These are phyloP conservation scores for Nakazawaea sp. DNA, from an alignment of 805 yeast genomes.

Conservation along the genomic window DNA sequence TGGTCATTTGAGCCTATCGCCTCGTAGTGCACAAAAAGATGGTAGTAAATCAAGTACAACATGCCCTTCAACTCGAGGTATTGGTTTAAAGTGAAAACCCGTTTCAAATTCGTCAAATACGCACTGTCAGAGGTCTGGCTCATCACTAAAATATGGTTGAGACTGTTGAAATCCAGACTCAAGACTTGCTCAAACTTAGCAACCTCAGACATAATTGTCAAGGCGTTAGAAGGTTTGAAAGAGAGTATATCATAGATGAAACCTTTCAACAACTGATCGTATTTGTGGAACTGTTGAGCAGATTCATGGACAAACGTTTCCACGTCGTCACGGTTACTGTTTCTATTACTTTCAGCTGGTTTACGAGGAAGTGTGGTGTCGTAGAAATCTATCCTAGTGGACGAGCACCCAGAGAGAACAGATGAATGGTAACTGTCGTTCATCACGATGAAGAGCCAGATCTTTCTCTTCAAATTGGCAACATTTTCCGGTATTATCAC, in stretches of 20 bases:
- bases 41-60: constrained; percentile 14
- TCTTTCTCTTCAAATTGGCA: constrained; percentile 20
- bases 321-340: constrained; percentile 11
- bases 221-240: constrained; percentile 1
- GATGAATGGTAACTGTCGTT: constrained; percentile 18
- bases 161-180: background rate
- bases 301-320: constrained; percentile 17
- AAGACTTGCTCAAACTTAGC: background rate
- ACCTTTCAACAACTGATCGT: constrained; percentile 14
- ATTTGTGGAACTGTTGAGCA: constrained; percentile 13
- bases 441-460: constrained; percentile 20
- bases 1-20: background rate
- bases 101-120: background rate
- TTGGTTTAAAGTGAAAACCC: background rate
- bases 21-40: constrained; percentile 17
- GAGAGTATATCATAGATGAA: constrained; percentile 3
- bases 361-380: constrained; percentile 13
- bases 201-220: background rate
- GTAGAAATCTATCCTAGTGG: constrained; percentile 13
- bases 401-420: constrained; percentile 17
- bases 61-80: constrained; percentile 13
- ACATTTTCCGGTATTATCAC: background rate
- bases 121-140: background rate
- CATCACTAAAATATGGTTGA: background rate
- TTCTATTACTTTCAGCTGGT: constrained; percentile 11